A percentile compares a stretch with the other conserved stretches of the same genome.
Conservation (phyloP, 805 yeast genomes). For the Suhomyces emberorum region DNA sequence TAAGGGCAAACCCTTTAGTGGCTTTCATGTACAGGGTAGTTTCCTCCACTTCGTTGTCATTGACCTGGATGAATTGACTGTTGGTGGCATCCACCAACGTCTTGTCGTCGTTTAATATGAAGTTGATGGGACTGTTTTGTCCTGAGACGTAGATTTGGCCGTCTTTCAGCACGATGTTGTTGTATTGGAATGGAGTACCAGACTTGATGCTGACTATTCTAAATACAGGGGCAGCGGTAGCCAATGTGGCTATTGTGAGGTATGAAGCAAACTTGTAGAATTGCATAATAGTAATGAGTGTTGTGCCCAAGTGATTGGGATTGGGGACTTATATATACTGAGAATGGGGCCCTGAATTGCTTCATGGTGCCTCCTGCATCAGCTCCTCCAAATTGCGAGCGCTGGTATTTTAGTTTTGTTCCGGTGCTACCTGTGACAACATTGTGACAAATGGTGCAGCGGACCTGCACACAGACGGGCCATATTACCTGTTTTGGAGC, state of each 20-base stretch:
- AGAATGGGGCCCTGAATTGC: neutral
- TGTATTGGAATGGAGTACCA: conserved; percentile 13
- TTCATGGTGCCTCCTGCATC: no score
- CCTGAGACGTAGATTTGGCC: neutral
- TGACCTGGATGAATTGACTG: conserved; percentile 11
- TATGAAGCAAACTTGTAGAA: neutral
- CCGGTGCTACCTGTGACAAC: no score
- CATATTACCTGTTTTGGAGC: no score
- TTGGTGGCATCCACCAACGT: neutral
- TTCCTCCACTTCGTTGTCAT: conserved; percentile 5
- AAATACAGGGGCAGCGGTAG: neutral
- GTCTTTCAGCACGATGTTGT: neutral
- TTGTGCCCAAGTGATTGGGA: no score
- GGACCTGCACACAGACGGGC: no score
- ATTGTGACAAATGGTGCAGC: no score
- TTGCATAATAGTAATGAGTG: neutral
- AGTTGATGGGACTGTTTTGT: neutral
- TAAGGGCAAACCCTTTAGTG: conserved; percentile 10
- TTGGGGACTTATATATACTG: no score
- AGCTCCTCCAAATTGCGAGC: no score
- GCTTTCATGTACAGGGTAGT: conserved; percentile 2
- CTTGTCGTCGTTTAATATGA: neutral
- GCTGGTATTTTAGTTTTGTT: no score
- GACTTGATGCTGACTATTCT: conserved; percentile 20
- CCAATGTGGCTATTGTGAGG: neutral